These are phyloP conservation scores for Talaromyces liani DNA, from an alignment of 495 filamentous ascomycete genomes.

Conservation along the genomic window DNA sequence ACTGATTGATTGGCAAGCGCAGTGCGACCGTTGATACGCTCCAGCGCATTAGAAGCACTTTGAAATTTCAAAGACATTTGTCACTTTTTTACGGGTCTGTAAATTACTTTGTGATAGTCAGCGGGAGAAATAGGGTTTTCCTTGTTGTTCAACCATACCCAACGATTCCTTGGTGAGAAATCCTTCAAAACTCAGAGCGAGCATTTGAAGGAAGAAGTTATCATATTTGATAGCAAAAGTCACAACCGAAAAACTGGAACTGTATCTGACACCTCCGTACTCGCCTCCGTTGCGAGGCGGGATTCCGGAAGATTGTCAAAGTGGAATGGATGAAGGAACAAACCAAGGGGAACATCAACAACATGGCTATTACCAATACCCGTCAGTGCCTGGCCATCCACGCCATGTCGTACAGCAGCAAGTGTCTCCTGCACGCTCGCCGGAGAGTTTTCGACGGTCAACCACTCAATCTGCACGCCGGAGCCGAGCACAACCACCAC, in stretches of 20 bases:
- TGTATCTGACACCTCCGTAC: constrained; percentile 49
- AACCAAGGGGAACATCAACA: constrained; percentile 51
- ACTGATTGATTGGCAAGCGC: neutral
- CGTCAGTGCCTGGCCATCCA: constrained; percentile 17
- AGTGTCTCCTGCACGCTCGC: neutral
- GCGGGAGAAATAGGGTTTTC: neutral
- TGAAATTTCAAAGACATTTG: neutral
- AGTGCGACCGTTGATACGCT: neutral
- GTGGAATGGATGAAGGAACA: constrained; percentile 66
- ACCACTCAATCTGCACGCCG: neutral
- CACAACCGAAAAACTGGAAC: constrained; percentile 47
- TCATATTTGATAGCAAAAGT: neutral
- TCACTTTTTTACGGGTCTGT: neutral
- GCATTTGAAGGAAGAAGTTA: neutral
- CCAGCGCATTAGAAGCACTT: neutral
- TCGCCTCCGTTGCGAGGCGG: constrained; percentile 44
- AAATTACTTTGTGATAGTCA: neutral
- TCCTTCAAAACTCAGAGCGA: neutral
- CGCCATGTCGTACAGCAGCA: constrained; percentile 13
- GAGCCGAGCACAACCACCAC: neutral
- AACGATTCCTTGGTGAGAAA: neutral
- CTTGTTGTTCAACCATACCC: neutral
- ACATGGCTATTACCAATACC: constrained; percentile 51
- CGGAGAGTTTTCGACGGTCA: constrained; percentile 3
- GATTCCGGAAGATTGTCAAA: constrained; percentile 32